phyloP scores from a whole-genome alignment of 106 monocot species.

The Dioscorea alata region DNA sequence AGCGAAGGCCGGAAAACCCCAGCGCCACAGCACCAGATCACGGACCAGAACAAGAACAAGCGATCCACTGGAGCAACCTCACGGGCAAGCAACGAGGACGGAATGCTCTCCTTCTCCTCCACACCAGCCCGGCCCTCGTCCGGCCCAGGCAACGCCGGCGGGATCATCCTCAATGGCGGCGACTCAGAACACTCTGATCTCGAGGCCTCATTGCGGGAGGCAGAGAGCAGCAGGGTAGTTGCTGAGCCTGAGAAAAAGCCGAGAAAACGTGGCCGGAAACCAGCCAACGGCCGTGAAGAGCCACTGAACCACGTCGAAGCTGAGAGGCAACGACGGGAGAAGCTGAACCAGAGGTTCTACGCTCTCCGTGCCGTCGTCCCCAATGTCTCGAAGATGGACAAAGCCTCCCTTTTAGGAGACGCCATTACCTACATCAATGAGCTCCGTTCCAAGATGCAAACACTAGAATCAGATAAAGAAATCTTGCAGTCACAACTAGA shows the following conservation, averaged over 20 bases:
- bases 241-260: slow-evolving; percentile 58
- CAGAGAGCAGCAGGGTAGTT: slow-evolving; percentile 42
- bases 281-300: slow-evolving; percentile 83
- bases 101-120: slow-evolving; percentile 75
- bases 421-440: slow-evolving; percentile 85
- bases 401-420: slow-evolving; percentile 84
- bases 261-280: slow-evolving; percentile 75
- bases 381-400: slow-evolving; percentile 97
- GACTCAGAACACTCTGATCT: slow-evolving; percentile 81
- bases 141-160: not conserved
- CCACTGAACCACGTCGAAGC: slow-evolving; percentile 93
- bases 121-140: slow-evolving; percentile 25
- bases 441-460: slow-evolving; percentile 35
- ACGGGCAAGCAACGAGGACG: slow-evolving; percentile 48
- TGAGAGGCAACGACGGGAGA: slow-evolving; percentile 83
- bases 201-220: slow-evolving; percentile 71
- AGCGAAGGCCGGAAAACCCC: slow-evolving; percentile 30
- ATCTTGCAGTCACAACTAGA: slow-evolving; percentile 28
- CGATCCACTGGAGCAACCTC: slow-evolving; percentile 36
- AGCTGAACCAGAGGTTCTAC: slow-evolving; percentile 95
- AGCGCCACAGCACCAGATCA: slow-evolving; percentile 10
- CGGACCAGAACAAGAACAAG: slow-evolving; percentile 34
- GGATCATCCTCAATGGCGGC: slow-evolving; percentile 15
- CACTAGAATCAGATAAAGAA: slow-evolving; percentile 45
- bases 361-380: slow-evolving; percentile 89